Evolutionary conservation across 2,329 filamentous ascomycete species (phyloP), one percentile per base, ranked within the genome.

Genomic region (Nemania sp.): DNA sequence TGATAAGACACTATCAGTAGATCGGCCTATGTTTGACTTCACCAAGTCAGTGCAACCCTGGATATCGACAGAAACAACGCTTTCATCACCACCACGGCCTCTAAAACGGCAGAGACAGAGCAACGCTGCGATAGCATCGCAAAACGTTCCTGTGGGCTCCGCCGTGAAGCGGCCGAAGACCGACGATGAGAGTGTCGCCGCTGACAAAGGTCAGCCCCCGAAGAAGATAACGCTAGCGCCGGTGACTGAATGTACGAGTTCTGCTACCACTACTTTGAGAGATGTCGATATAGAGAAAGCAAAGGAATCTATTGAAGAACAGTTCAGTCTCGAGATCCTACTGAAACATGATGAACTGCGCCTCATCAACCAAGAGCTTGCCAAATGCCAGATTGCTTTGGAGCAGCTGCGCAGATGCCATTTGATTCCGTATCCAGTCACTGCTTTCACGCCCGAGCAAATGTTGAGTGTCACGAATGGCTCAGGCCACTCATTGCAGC

Each of bases 261-360:
- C 56, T 28, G 28, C 44, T 30, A 15, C 49, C 48, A 36, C 49
- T 43, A 30, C 40, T 54, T 28, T 47, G 31, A 33, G 28, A 17
- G n/a, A 33, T 14, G 33, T 51, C 53, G 48, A 74, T 61, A 58
- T 81, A 63, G 75, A 86, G 31, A 77, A 75, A 53, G 80, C 88
- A 59, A 84, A 84, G 68, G 86, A 92, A 64, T 81, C 82, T 30
- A 88, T 97, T 68, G 87, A 91, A 68, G 86, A 91, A 58, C 89
- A 97, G 73, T 88, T 97, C 71, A 90, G 91, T 66, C 83, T 94
- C 61, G 92, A 97, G 75, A 92, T 97, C 48, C 76, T 97, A 60
- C 77, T 95, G 70, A 97, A 97, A 78, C 94, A 99, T 73, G 86
- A 94, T 66, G 94, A 99, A 76, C 76, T 97, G 55, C 90, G 92